Base-by-base conservation (phyloP, 306 rosid species). In the Hylodesmum podocarpum region DNA sequence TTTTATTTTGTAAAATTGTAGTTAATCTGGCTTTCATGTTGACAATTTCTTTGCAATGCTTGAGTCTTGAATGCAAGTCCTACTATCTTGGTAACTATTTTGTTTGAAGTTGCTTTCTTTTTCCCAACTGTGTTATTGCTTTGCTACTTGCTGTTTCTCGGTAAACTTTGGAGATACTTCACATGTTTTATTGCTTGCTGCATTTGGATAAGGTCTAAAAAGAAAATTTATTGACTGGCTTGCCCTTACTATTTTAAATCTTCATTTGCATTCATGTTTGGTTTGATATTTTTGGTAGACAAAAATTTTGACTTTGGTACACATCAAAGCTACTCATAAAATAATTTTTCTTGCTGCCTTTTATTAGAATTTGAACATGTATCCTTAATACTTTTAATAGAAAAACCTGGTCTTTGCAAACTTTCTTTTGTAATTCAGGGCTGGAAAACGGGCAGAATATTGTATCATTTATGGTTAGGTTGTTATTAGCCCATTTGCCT, bases 1-100 rank as follows among this genome's bases (percentile, higher is more conserved):
- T 41, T 80, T 66, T 73, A 10, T 73, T 65, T 59, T 58, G 37
- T 66, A 57, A 44, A n/a, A 24, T 25, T 39, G 58, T 81, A 54
- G 47, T 81, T 58, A 37, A 25, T 66, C 15, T 44, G 27, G 15
- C 53, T 14, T 15, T 41, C 43, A 46, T 41, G 31, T 58, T 46
- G 21, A 62, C 37, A 67, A 55, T 78, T 57, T 43, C 74, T 28
- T 47, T 51, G 14, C 73, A 37, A 51, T 66, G 61, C 49, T 24
- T 6, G 21, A 54, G 40, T 49, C 2, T 27, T 66, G 18, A 73
- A 70, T 50, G 6, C 50, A 6, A 16, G 28, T 69, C 40, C 57
- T 16, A 8, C 47, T 70, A 70, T 61, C n/a, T 55, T n/a, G 29
- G 46, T 24, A 29, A 57, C 16, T 67, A 10, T 34, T 55, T 24